These are phyloP conservation scores for Gossypium longicalyx DNA, from an alignment of 345 rosid genomes.

Conservation along the genomic window DNA sequence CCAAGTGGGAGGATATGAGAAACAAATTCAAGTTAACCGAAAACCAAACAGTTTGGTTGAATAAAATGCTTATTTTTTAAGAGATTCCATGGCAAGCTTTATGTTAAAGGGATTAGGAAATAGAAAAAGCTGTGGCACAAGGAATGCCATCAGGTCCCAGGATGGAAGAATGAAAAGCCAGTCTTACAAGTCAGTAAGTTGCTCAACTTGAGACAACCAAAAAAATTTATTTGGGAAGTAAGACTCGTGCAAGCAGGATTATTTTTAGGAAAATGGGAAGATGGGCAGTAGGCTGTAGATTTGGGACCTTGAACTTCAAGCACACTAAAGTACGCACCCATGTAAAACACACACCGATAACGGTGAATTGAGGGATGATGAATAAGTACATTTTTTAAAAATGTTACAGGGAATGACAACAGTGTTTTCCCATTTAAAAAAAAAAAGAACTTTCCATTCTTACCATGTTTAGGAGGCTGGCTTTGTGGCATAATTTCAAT, in stretches of 20 bases:
- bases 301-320: neutral
- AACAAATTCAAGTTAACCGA: neutral
- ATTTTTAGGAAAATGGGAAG: neutral
- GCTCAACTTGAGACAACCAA: neutral
- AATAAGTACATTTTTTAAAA: neutral
- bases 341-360: neutral
- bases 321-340: neutral
- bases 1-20: neutral
- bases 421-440: neutral
- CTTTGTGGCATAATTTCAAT: constrained; percentile 70
- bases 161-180: neutral
- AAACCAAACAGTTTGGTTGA: neutral
- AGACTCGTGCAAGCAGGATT: neutral
- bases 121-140: constrained; percentile 3
- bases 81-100: neutral
- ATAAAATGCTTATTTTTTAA: neutral
- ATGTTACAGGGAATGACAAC: neutral
- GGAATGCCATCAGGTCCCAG: neutral
- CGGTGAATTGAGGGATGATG: neutral
- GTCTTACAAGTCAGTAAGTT: neutral
- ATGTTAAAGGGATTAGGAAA: neutral
- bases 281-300: neutral
- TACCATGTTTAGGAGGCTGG: constrained; percentile 73
- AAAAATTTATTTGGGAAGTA: neutral
- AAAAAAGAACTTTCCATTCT: constrained; percentile 13